Evolutionary conservation across 2,329 filamentous ascomycete genomes (phyloP), one percentile per base, ranked within the genome.

Genomic region (Penicillium brasilianum): DNA sequence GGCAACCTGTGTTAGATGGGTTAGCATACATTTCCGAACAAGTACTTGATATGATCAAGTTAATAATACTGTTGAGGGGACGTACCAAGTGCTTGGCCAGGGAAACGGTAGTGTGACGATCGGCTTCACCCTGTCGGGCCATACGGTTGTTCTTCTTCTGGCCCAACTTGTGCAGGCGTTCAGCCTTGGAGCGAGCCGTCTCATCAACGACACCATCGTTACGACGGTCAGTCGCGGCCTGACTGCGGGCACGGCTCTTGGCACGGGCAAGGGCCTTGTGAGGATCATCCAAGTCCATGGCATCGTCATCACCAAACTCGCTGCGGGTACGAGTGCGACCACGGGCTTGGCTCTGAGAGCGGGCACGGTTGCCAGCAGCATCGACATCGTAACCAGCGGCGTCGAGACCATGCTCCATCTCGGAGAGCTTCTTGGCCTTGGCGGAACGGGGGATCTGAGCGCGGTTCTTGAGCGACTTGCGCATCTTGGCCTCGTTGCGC

Each of bases 61-160:
- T 28, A 30, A 25, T 18, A 28, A 6, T 14, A 13, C 13, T 3
- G 60, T n/a, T 32, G 34, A 34, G 36, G 20, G 54, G 39, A 86
- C 89, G 78, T 85, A 96, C 90, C 86, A 99, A 84, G 82, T 98
- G 95, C 83, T 96, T 99, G 65, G 89, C 87, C 79, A 96, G 81
- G 56, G 91, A 85, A 39, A 91, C 90, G 58, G 89, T 89, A 64
- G 88, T 88, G 81, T 98, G 94, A 76, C 96, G 88, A 84, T 99
- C 95, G 64, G 90, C 93, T 83, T 99, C 95, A 84, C 95, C 95
- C 84, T 96, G 92, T 78, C 93, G 89, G 48, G 95, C 95, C 90
- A 96, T 95, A 67, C 94, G 88, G 84, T 99, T 99, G 93, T 96
- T 97, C 87, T 93, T 94, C 85, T 94, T 93, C 88, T 99, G 96